A percentile compares a stretch with the other conserved stretches of the same genome.
Evolutionary conservation across 805 yeast species (phyloP).

Genomic region (Myxozyma melibiosi): DNA sequence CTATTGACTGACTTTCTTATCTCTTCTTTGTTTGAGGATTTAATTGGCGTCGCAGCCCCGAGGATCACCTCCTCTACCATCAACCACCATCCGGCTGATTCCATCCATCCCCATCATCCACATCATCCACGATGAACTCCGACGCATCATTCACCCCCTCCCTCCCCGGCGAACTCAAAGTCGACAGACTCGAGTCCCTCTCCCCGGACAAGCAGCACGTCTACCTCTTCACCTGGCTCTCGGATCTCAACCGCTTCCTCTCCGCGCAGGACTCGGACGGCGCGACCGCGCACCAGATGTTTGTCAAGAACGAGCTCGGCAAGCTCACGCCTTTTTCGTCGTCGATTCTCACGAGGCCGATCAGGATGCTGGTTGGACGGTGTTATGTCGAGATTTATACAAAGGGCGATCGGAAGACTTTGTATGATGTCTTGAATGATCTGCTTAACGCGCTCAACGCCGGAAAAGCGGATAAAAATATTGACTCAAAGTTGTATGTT

Average conservation of each 20-base stretch:
- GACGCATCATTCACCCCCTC: background rate
- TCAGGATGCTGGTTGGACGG: slow-evolving; percentile 26
- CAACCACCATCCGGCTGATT: too few species aligned
- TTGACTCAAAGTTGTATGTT: slow-evolving; percentile 39
- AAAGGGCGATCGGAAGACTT: slow-evolving; percentile 30
- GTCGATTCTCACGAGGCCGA: slow-evolving; percentile 22
- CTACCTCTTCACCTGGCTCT: slow-evolving; percentile 26
- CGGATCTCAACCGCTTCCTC: slow-evolving; percentile 25
- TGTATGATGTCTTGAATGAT: slow-evolving; percentile 39
- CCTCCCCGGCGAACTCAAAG: slow-evolving; percentile 23
- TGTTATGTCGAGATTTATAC: slow-evolving; percentile 28
- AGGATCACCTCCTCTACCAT: too few species aligned
- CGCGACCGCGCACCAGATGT: slow-evolving; percentile 33
- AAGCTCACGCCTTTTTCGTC: slow-evolving; percentile 19
- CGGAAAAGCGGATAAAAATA: slow-evolving; percentile 38
- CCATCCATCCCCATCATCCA: too few species aligned
- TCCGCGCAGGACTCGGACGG: slow-evolving; percentile 27
- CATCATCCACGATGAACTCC: background rate
- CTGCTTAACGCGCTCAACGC: slow-evolving; percentile 32
- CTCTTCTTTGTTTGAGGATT: too few species aligned
- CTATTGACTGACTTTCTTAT: too few species aligned
- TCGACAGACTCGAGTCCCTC: slow-evolving; percentile 13
- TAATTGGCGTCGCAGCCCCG: too few species aligned
- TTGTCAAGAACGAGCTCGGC: slow-evolving; percentile 28
- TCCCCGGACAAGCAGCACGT: slow-evolving; percentile 30